Base-by-base conservation (phyloP, 1,139 yeast species). In the Wickerhamomyces sp. region DNA sequence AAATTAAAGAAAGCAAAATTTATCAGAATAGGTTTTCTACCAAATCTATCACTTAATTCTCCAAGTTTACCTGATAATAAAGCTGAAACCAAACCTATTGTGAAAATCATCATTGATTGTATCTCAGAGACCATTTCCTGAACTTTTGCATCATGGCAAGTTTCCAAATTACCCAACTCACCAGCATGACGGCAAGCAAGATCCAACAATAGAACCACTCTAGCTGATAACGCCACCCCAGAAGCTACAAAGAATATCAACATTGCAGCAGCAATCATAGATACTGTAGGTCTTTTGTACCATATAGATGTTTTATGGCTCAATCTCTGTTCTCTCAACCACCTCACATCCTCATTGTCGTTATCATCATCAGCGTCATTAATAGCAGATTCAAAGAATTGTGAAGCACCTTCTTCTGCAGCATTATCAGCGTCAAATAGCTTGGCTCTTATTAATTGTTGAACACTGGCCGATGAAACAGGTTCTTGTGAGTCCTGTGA, bases 41-140 rank as follows among this genome's bases (percentile, higher is more conserved):
- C 95, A 44, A 71, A 65, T 32, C 71, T 63, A 58, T 85, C 94
- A 5, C 87, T 77, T 26, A 76, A 52, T n/a, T 75, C 72, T 0
- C 88, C 87, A 41, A 61, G 35, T 35, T 59, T 60, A 3, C 64
- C 63, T 6, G 60, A 38, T 9, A 56, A 50, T 1, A 57, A 7
- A n/a, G 58, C 47, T 4, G 54, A 42, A 8, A 55, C 42, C 0
- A 52, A 24, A 0, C 64, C 60, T 7, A 38, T 37, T 1, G 48
- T 17, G 3, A 61, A 36, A 16, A 45, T 24, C 8, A 41, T 33
- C 34, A 44, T 25, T 4, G 65, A 54, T 14, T 56, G 54, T 15
- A 64, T 39, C 4, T 40, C 30, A 3, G 60, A 48, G 3, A 54
- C 44, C 17, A 46, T 36, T 20, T 39, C 41, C 40, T 66, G 71